Evolutionary conservation across 2,329 filamentous ascomycete species (phyloP).

Genomic region (Coleophoma eucalyptorum): DNA sequence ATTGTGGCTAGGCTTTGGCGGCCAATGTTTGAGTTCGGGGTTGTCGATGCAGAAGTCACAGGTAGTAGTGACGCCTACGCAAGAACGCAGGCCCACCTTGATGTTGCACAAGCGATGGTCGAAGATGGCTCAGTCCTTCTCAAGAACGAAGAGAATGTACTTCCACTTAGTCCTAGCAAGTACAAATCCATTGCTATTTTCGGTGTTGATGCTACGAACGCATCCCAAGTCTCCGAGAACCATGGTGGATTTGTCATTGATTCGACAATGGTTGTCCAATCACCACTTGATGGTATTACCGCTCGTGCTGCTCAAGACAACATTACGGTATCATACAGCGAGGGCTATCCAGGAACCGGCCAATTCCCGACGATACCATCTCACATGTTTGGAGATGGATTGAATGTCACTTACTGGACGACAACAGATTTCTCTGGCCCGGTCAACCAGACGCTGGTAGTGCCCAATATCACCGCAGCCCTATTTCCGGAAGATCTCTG

Average conservation of each 20-base stretch:
- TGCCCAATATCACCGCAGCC: conserved; percentile 13
- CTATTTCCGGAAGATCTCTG: conserved; percentile 12
- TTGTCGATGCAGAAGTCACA: conserved; percentile 7
- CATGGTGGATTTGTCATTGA: conserved; percentile 15
- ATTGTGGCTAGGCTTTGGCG: conserved; percentile 46
- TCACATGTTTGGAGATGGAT: conserved; percentile 10
- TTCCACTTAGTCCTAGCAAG: conserved; percentile 6
- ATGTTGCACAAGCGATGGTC: conserved; percentile 2
- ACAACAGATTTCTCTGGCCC: conserved; percentile 8
- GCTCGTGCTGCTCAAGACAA: conserved; percentile 7
- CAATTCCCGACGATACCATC: conserved; percentile 7
- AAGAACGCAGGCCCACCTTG: conserved; percentile 8
- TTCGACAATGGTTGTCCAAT: conserved; percentile 10
- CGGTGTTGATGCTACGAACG: conserved; percentile 11
- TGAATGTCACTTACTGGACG: conserved; percentile 13
- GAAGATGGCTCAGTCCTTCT: conserved; percentile 1
- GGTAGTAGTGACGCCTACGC: conserved; percentile 4
- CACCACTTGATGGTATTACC: conserved; percentile 9
- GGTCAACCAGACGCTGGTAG: conserved; percentile 8
- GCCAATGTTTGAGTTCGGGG: conserved; percentile 11
- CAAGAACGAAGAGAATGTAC: conserved; percentile 6
- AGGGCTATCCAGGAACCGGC: conserved; percentile 15
- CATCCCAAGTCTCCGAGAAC: conserved; percentile 10
- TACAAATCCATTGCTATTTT: conserved; percentile 10
- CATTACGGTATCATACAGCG: conserved; percentile 11